Evolutionary conservation across 2,329 filamentous ascomycete species (phyloP).

Genomic region (Aspergillus pseudoviridinutans): DNA sequence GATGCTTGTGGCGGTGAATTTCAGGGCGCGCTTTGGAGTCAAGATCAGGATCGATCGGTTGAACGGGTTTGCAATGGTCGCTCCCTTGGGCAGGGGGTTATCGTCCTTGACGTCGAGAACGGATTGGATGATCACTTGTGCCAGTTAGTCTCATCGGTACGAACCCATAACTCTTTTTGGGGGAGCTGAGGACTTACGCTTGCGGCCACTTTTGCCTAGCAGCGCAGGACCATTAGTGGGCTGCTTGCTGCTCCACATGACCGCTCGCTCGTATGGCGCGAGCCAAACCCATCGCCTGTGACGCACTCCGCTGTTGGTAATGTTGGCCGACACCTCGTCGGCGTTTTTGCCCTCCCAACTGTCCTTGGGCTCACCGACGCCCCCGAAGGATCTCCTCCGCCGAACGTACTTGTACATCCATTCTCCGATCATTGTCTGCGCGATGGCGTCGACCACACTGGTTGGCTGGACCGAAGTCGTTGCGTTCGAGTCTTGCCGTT

Average conservation of each 20-base stretch:
- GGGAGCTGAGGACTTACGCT: slow-evolving; percentile 61
- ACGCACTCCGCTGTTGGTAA: slow-evolving; percentile 61
- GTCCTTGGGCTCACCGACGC: slow-evolving; percentile 53
- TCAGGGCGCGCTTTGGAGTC: slow-evolving; percentile 87
- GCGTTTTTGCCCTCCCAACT: slow-evolving; percentile 54
- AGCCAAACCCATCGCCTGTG: slow-evolving; percentile 99
- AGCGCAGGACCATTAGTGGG: slow-evolving; percentile 81
- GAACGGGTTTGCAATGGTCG: slow-evolving; percentile 57
- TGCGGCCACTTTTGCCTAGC: slow-evolving; percentile 90
- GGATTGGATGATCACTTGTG: slow-evolving; percentile 83
- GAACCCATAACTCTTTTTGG: not conserved
- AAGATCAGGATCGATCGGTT: slow-evolving; percentile 93
- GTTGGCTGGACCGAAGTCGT: slow-evolving; percentile 63
- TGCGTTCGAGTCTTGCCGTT: slow-evolving; percentile 46
- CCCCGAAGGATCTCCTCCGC: slow-evolving; percentile 81
- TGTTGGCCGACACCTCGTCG: slow-evolving; percentile 67
- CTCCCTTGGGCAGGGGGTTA: slow-evolving; percentile 74
- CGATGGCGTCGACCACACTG: slow-evolving; percentile 90
- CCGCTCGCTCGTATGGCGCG: slow-evolving; percentile 89
- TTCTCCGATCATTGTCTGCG: slow-evolving; percentile 96
- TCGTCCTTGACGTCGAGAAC: slow-evolving; percentile 96
- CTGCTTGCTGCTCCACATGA: slow-evolving; percentile 98
- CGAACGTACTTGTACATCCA: slow-evolving; percentile 49
- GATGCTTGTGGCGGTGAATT: slow-evolving; percentile 79
- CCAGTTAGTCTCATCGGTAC: slow-evolving; percentile 10